Evolutionary conservation across 352 stramenopile genomes (phyloP).

Genomic region (Blastocystis sp.): DNA sequence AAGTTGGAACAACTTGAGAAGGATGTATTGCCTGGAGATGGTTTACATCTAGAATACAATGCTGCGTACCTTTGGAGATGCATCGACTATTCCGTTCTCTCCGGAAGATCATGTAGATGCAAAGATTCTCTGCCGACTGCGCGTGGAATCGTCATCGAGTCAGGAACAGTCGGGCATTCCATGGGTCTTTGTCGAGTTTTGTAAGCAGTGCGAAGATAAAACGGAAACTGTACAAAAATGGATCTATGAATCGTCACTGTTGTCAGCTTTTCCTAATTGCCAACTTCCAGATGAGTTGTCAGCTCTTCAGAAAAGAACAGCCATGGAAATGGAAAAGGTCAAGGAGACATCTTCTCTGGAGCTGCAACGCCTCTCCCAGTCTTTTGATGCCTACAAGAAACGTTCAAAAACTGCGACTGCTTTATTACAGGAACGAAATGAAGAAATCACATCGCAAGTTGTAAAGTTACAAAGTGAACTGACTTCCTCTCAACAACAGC

Average conservation of each 20-base stretch:
- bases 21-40: not conserved
- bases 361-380: not conserved
- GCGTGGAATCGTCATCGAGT: not conserved
- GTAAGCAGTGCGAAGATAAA: not conserved
- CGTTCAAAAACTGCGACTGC: conserved; percentile 13
- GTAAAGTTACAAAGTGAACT: not conserved
- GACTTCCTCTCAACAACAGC: not conserved
- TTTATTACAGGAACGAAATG: not conserved
- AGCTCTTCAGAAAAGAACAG: not conserved
- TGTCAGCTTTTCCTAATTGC: not conserved
- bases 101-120: not conserved
- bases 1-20: not conserved
- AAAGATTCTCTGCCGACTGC: not conserved
- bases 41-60: not conserved
- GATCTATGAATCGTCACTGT: not conserved
- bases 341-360: not conserved
- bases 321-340: not conserved
- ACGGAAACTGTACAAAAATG: not conserved
- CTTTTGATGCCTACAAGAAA: conserved; percentile 22
- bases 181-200: conserved; percentile 8
- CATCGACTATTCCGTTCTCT: not conserved
- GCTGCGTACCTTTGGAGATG: not conserved
- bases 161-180: not conserved
- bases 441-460: not conserved
- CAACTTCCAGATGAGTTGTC: conserved; percentile 12